Evolutionary conservation across 2,329 filamentous ascomycete species (phyloP).

Genomic region (Leptographium flavum): DNA sequence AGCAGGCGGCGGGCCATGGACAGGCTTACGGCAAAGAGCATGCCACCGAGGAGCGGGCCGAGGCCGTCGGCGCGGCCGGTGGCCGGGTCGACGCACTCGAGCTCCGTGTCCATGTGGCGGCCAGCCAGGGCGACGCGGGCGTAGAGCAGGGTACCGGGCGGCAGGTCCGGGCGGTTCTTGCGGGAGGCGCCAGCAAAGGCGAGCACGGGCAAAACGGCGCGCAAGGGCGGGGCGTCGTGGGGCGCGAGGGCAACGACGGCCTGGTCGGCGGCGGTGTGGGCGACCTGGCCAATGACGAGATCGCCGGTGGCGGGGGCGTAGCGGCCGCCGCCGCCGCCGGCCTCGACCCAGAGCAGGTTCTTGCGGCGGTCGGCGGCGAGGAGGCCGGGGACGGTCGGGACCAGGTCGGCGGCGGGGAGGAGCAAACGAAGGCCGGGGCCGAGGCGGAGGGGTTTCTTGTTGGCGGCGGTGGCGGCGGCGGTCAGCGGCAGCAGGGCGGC

Average conservation of each 20-base stretch:
- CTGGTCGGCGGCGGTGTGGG: slow-evolving; percentile 59
- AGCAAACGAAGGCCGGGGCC: slow-evolving; percentile 75
- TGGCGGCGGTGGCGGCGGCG: slow-evolving; percentile 18
- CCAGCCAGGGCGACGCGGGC: slow-evolving; percentile 68
- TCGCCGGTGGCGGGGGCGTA: slow-evolving; percentile 73
- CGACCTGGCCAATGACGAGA: slow-evolving; percentile 75
- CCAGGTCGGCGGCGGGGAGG: slow-evolving; percentile 60
- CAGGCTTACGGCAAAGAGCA: slow-evolving; percentile 68
- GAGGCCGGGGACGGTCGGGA: slow-evolving; percentile 52
- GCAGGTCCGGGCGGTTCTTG: slow-evolving; percentile 74
- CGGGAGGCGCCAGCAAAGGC: slow-evolving; percentile 89
- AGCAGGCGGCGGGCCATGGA: slow-evolving; percentile 72
- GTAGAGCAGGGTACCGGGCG: slow-evolving; percentile 68
- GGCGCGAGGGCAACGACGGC: slow-evolving; percentile 68
- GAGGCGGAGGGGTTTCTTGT: slow-evolving; percentile 65
- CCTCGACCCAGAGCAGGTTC: slow-evolving; percentile 67
- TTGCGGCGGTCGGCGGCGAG: slow-evolving; percentile 56
- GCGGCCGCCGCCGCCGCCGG: slow-evolving; percentile 44
- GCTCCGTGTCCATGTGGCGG: slow-evolving; percentile 73
- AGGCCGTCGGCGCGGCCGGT: slow-evolving; percentile 84
- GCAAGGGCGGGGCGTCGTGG: slow-evolving; percentile 32
- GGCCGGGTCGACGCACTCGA: slow-evolving; percentile 75
- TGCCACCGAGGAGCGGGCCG: slow-evolving; percentile 67
- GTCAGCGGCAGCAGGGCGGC: slow-evolving; percentile 5
- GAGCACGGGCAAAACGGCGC: slow-evolving; percentile 65